Conservation (phyloP, 108 stramenopile species). For the Nitzschia putrida region DNA sequence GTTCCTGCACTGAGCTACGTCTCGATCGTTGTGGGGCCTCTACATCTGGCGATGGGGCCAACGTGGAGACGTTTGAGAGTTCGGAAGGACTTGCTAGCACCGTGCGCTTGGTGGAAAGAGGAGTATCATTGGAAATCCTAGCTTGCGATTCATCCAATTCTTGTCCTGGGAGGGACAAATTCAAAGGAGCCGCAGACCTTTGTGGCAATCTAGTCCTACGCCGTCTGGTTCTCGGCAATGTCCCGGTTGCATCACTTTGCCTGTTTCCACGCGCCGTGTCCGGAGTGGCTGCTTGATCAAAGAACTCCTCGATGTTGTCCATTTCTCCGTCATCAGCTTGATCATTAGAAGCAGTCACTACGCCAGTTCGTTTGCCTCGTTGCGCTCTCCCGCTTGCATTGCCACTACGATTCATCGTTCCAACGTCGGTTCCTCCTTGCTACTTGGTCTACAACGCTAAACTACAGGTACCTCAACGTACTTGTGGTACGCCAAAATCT, state of each 20-base stretch:
- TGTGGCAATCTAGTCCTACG: not conserved
- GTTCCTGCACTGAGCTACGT: not conserved
- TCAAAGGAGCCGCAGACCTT: not conserved
- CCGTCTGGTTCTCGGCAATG: not conserved
- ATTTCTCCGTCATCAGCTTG: not conserved
- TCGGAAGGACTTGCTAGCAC: conserved; percentile 45
- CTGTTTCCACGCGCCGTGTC: not conserved
- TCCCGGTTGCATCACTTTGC: not conserved
- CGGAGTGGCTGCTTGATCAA: conserved; percentile 15
- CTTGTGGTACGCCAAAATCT: too few relatives aligned
- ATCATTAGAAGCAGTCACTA: not conserved
- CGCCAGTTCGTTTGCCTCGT: conserved; percentile 10
- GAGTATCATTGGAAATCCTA: not conserved
- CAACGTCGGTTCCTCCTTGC: too few relatives aligned
- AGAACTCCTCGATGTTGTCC: conserved; percentile 8
- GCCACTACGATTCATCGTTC: too few relatives aligned
- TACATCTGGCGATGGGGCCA: conserved; percentile 38
- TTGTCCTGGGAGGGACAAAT: conserved; percentile 15
- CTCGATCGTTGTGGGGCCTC: not conserved
- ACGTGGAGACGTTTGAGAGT: conserved; percentile 45
- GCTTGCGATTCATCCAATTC: not conserved
- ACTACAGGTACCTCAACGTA: too few relatives aligned
- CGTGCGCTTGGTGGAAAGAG: not conserved
- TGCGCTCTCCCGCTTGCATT: too few relatives aligned
- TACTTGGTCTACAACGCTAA: too few relatives aligned